Conservation (phyloP, 75 land plant genomes). For the Larix kaempferi region DNA sequence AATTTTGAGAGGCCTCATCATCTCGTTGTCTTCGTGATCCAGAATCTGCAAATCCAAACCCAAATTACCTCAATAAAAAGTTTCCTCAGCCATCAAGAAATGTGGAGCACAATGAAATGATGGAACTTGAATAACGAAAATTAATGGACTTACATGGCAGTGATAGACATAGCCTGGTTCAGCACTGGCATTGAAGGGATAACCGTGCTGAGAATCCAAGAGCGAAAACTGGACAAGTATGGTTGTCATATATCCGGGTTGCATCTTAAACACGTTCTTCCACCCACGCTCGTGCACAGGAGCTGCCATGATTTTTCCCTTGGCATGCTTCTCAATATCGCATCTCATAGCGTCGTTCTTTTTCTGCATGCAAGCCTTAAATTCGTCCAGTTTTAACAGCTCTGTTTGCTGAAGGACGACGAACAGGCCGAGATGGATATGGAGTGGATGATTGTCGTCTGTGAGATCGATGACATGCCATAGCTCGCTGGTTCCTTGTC, state of each 20-base stretch:
- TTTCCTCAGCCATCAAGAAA: not conserved
- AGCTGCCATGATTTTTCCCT: conserved; percentile 28
- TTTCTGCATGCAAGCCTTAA: conserved; percentile 42
- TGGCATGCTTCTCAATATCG: conserved; percentile 30
- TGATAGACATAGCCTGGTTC: conserved; percentile 44
- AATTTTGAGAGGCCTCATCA: not conserved
- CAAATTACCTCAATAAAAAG: not conserved
- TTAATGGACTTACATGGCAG: conserved; percentile 35
- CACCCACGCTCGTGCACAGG: conserved; percentile 61
- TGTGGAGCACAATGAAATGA: no score
- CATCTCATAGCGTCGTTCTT: conserved; percentile 45
- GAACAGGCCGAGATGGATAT: conserved; percentile 65
- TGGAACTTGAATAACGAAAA: not conserved
- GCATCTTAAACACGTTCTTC: conserved; percentile 83
- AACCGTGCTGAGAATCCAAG: conserved; percentile 19
- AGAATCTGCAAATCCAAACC: not conserved
- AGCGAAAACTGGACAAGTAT: conserved; percentile 48
- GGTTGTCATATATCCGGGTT: conserved; percentile 49
- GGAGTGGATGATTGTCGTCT: conserved; percentile 74
- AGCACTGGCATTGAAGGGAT: conserved; percentile 57
- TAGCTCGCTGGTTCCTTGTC: conserved; percentile 51
- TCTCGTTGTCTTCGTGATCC: conserved; percentile 10
- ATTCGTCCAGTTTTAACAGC: conserved; percentile 30
- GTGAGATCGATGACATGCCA: conserved; percentile 83
- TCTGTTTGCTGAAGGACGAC: conserved; percentile 35